Base-by-base conservation (phyloP, 2,329 filamentous ascomycete genomes). In the Nannizziopsis barbatae region DNA sequence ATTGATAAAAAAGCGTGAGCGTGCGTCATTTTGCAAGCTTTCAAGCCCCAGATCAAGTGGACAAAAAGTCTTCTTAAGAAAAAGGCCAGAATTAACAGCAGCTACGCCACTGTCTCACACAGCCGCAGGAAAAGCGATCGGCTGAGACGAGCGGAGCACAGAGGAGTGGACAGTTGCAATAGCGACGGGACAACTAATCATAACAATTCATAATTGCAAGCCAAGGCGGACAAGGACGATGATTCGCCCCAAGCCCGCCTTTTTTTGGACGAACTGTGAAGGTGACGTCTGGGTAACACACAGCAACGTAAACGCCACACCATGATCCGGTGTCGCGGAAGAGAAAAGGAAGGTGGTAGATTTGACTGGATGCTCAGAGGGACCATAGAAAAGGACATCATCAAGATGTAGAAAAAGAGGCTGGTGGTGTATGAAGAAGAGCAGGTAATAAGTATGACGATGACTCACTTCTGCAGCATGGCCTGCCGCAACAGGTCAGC, bases 401-500 rank as follows among this genome's bases (percentile, higher is more conserved):
- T 36, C 5, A 14, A 36, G 10, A 40, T 14, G 41, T 1, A 33
- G 27, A 27, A 47, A n/a, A n/a, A n/a, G n/a, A n/a, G n/a, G n/a
- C n/a, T n/a, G n/a, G n/a, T n/a, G n/a, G n/a, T n/a, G n/a, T n/a
- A n/a, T n/a, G 17, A 9, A 30, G 30, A 7, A 32, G 41, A 18
- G 12, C 10, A 8, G n/a, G 22, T n/a, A 11, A 14, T 20, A 45
- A n/a, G n/a, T n/a, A 9, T 20, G 20, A 15, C 22, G 35, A 32
- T 45, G 41, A 71, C 75, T 72, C 71, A 80, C 76, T 72, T 75
- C 60, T 75, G 74, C 62, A 73, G 65, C 64, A 75, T 72, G 51
- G 75, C 71, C 64, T 79, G 77, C 59, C 76, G 71, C 58, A 78
- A 65, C 63, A 78, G 65, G 58, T 79, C 76, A 45, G 74, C 72